Evolutionary conservation across 805 yeast species (phyloP), one percentile per base, ranked within the genome.

Genomic region (Zygoascus tannicola): DNA sequence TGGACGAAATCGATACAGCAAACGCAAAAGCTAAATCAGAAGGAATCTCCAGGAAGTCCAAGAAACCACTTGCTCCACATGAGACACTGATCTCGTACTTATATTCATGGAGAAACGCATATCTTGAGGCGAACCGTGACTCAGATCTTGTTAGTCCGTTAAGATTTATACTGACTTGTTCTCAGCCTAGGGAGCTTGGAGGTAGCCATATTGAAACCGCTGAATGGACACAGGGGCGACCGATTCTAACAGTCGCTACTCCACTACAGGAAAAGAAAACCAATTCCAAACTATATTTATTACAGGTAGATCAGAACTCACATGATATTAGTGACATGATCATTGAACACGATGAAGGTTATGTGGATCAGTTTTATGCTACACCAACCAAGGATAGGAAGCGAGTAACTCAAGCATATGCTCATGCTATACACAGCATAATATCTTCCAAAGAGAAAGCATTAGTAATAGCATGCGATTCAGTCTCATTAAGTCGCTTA

Each of bases 1-100:
- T 59, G 3, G 64, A 59, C 35, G 64, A 59, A 44, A 43, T 54
- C 2, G 62, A 59, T 34, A 37, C 45, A 14, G 32, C 22, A 5
- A n/a, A n/a, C n/a, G n/a, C n/a, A n/a, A 26, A 26, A 26, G 12
- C 10, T 26, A 26, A 8, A 7, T 7, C 7, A 7, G 12, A 26
- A 8, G 30, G 30, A 8, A 26, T 26, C 12, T 7, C 10, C 30
- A 26, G 30, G 12, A 26, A 26, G 30, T 26, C 30, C 4, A 16
- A 22, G 5, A 37, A 22, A 22, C 19, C 35, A 18, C n/a, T n/a
- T n/a, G 37, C 20, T 23, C 42, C 40, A 3, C 28, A 23, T 14
- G 28, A 37, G 8, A 21, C 40, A n/a, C 40, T 37, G 15, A 14
- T 37, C 19, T 22, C 32, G 10, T 32, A 37, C 32, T n/a, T 37